Conservation (phyloP, 2,329 filamentous ascomycete species). For the Pseudogymnoascus sp. region DNA sequence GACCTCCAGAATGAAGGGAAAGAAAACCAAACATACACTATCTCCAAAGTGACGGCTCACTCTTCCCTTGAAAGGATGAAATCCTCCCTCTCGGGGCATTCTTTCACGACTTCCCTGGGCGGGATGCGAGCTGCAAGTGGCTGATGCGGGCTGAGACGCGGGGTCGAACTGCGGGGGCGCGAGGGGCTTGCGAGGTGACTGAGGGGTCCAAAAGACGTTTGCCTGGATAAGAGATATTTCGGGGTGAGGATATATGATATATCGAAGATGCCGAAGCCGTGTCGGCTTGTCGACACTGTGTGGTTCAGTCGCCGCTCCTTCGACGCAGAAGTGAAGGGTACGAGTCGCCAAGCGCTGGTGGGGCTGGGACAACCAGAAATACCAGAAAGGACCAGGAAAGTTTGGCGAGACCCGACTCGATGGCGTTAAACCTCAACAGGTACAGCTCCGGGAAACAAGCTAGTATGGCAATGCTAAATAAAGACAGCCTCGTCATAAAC, state of each 20-base stretch:
- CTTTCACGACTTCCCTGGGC: constrained; percentile 8
- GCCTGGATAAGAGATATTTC: background rate
- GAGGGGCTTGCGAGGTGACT: background rate
- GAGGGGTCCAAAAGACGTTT: background rate
- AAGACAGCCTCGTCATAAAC: constrained; percentile 3
- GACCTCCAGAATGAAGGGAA: background rate
- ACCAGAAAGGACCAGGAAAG: background rate
- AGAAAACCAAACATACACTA: constrained; percentile 30
- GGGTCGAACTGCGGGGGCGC: background rate
- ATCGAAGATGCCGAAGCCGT: constrained; percentile 3
- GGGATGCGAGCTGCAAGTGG: background rate
- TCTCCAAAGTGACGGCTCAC: constrained; percentile 43
- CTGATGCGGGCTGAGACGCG: background rate
- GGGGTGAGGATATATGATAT: constrained; percentile 3
- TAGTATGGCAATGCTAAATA: constrained; percentile 1
- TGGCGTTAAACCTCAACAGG: constrained; percentile 4
- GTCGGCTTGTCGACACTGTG: background rate
- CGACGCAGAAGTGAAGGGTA: background rate
- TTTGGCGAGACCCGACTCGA: constrained; percentile 3
- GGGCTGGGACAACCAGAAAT: background rate
- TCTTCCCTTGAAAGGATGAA: constrained; percentile 45
- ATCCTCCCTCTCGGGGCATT: constrained; percentile 29
- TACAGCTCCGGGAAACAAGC: background rate
- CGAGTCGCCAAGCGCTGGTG: constrained; percentile 3
- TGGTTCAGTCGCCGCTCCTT: constrained; percentile 5